Base-by-base conservation (phyloP, 2,329 filamentous ascomycete species). In the Xylaria sp. region DNA sequence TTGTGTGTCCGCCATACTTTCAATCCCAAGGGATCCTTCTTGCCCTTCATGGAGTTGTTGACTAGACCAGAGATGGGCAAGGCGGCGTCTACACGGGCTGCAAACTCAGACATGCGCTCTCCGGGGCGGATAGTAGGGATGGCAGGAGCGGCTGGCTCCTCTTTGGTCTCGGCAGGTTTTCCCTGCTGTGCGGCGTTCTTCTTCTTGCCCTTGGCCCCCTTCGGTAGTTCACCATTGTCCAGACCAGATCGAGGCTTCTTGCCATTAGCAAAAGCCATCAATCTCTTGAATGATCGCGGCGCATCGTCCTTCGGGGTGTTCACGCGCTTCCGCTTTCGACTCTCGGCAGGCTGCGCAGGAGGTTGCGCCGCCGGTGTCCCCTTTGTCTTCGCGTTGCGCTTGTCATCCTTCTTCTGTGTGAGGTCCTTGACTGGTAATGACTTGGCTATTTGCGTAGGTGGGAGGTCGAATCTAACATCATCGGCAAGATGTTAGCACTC, bases 101-200 rank as follows among this genome's bases (percentile, higher is more conserved):
- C 79, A 71, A 95, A 99, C 55, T 95, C 89, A 3, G 88, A 85
- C 70, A 97, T 78, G 55, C 85, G 84, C 74, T 99, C 94, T 55
- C 91, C 91, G 0, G 92, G 92, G 13, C 85, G 82, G 64, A 97
- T 97, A 52, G 83, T 90, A 0, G 86, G 86, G 2, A 80, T 69
- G 30, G 79, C 75, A 3, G 50, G 13, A 4, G 67, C 46, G 5
- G 68, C 65, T 1, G 64, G 58, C 4, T 69, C 65, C 4, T 59
- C 48, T 5, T 69, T 64, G 7, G 61, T 2, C 62, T 55, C 64
- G 2, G 65, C 54, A 11, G 61, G 54, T 18, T 62, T 52, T 7
- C 55, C 42, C 18, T 70, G 42, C 34, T 63, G 62, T 2, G 65
- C 60, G 39, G 64, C 61, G 57, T 66, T 68, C 51, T 61, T 63